Conservation (phyloP, 2,329 filamentous ascomycete species). For the Xylaria polymorpha region DNA sequence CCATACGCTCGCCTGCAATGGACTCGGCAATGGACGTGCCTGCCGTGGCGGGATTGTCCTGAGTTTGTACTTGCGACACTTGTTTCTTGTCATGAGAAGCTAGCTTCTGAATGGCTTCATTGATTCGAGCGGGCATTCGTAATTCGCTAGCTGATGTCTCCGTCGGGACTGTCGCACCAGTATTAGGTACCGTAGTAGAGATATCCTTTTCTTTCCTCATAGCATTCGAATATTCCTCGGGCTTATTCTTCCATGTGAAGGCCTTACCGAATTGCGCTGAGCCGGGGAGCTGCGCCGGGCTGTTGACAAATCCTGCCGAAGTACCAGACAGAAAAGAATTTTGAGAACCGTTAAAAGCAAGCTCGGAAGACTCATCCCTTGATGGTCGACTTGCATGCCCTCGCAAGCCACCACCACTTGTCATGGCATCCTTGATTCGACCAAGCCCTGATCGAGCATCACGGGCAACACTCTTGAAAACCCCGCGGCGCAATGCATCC, state of each 20-base stretch:
- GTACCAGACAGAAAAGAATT: conserved; percentile 54
- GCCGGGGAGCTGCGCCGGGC: conserved; percentile 46
- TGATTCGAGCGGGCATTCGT: conserved; percentile 31
- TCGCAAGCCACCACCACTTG: conserved; percentile 64
- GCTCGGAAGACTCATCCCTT: conserved; percentile 64
- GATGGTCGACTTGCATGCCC: conserved; percentile 67
- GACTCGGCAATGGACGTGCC: conserved; percentile 69
- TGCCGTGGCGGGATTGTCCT: conserved; percentile 51
- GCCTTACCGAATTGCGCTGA: conserved; percentile 59
- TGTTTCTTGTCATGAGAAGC: conserved; percentile 42
- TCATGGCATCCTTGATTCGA: conserved; percentile 85
- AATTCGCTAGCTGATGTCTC: conserved; percentile 34
- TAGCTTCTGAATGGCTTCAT: conserved; percentile 36
- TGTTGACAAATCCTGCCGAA: conserved; percentile 51
- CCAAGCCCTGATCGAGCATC: conserved; percentile 86
- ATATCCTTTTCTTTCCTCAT: conserved; percentile 54
- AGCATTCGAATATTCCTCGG: conserved; percentile 65
- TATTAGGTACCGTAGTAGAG: conserved; percentile 39
- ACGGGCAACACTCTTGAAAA: conserved; percentile 83
- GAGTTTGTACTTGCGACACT: conserved; percentile 39
- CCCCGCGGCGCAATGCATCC: conserved; percentile 70
- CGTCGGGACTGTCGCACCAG: conserved; percentile 29
- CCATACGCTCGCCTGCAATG: conserved; percentile 66
- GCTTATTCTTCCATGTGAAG: conserved; percentile 74
- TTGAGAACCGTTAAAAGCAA: conserved; percentile 50